Base-by-base conservation (phyloP, 148 eudicot species). In the Oxyria digyna region DNA sequence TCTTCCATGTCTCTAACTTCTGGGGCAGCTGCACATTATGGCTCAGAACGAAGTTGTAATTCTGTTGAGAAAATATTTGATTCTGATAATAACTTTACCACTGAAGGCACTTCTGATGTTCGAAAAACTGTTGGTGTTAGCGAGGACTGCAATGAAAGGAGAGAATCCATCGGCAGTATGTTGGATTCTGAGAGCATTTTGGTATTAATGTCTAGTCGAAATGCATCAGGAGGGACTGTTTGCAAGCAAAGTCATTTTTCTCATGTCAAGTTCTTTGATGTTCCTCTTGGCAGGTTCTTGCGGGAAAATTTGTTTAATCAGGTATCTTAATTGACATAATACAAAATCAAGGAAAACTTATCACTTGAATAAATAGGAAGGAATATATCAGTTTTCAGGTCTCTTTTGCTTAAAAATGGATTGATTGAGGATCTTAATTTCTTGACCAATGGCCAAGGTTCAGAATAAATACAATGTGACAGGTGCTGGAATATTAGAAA, bases 221-320 rank as follows among this genome's bases (percentile, higher is more conserved):
- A 94, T 81, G 87, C 87, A 71, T 68, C 71, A 18, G 81, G 79
- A 69, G 96, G 92, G 71, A 83, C 85, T 68, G 73, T 88, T 38
- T 94, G 98, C 69, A 85, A 88, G 84, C 97, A 94, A 73, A 87
- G 92, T 71, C 91, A 81, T 81, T 89, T 90, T 76, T 86, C 96
- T 68, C 92, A 83, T 62, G 90, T 94, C 77, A 90, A 94, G 81
- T 94, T 94, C 76, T 94, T 94, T 71, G 98, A 94, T 78, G 85
- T 83, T 73, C 90, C 96, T 62, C 92, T 94, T 73, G 92, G 90
- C 65, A 86, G 83, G 74, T 94, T 86, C 78, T 79, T 94, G 79
- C 88, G 74, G 73, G 96, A 90, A 67, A 80, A 87, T 79, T 78
- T 94, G 64, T 92, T 90, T 73, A 86, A 85, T 68, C 96, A 90